These are phyloP conservation scores for Karstenula rhodostoma DNA, from an alignment of 2,329 filamentous ascomycete species.

Conservation along the genomic window DNA sequence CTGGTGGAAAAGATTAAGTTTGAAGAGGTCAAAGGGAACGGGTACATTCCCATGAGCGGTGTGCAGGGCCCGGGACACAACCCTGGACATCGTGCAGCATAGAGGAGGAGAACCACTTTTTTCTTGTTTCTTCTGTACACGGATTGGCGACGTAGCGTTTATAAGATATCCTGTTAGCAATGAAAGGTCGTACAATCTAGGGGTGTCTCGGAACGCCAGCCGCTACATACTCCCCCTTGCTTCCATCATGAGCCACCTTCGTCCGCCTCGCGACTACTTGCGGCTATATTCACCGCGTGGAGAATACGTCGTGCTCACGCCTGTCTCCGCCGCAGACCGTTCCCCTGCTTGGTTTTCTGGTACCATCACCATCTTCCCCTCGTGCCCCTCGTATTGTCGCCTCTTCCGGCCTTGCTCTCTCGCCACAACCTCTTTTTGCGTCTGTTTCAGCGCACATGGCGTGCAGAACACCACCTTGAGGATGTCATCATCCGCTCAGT, in stretches of 20 bases:
- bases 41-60: constrained; percentile 15
- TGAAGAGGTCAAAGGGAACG: constrained; percentile 13
- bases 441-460: too few species aligned
- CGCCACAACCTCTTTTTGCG: too few species aligned
- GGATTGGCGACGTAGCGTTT: constrained; percentile 1
- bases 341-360: too few species aligned
- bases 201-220: not conserved
- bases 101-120: not conserved
- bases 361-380: too few species aligned
- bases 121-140: constrained; percentile 3
- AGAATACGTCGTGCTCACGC: not conserved
- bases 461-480: too few species aligned
- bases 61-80: constrained; percentile 2
- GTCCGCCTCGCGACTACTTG: not conserved
- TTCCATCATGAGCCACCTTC: not conserved
- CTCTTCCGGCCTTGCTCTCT: too few species aligned
- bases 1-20: constrained; percentile 15
- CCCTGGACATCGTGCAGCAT: not conserved
- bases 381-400: too few species aligned
- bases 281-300: not conserved
- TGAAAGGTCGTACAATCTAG: not conserved
- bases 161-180: constrained; percentile 3
- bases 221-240: not conserved
- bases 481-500: constrained; percentile 22
- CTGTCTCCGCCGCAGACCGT: too few species aligned